Evolutionary conservation across 768 basidiomycete species (phyloP).

Genomic region (Mycena amicta): DNA sequence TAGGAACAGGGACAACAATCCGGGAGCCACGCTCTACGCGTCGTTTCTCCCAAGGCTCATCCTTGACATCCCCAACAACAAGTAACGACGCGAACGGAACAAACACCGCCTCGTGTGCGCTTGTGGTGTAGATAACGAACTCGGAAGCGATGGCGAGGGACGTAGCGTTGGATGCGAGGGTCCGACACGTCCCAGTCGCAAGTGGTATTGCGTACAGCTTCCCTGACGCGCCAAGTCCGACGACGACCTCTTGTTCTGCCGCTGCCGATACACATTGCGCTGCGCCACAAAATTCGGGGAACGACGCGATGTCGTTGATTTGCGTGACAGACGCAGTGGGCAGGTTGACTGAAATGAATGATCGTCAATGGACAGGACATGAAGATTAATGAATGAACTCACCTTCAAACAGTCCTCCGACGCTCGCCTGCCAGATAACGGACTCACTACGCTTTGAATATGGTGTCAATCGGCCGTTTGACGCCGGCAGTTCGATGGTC

Average conservation of each 20-base stretch:
- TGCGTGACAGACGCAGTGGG: slow-evolving; percentile 10
- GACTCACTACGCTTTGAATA: slow-evolving; percentile 22
- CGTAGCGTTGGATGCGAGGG: slow-evolving; percentile 57
- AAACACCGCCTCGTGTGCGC: slow-evolving; percentile 79
- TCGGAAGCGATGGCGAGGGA: slow-evolving; percentile 76
- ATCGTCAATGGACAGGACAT: slow-evolving; percentile 22
- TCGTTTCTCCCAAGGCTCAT: slow-evolving; percentile 61
- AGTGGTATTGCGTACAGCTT: slow-evolving; percentile 59
- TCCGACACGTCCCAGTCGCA: slow-evolving; percentile 24
- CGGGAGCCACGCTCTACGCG: slow-evolving; percentile 88
- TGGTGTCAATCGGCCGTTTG: slow-evolving; percentile 53
- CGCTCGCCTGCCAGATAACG: slow-evolving; percentile 44
- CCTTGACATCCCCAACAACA: slow-evolving; percentile 28
- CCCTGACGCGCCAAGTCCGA: slow-evolving; percentile 65
- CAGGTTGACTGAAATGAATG: slow-evolving; percentile 2
- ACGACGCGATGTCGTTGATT: slow-evolving; percentile 33
- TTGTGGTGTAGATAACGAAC: slow-evolving; percentile 85
- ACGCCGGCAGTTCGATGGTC: slow-evolving; percentile 33
- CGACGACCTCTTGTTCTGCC: slow-evolving; percentile 26
- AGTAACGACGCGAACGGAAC: slow-evolving; percentile 50
- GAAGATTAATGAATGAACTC: slow-evolving; percentile 27
- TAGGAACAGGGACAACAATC: slow-evolving; percentile 87
- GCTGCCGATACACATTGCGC: slow-evolving; percentile 34
- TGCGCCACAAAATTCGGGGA: slow-evolving; percentile 65
- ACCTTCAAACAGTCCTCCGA: slow-evolving; percentile 56